Evolutionary conservation across 2,329 filamentous ascomycete species (phyloP).

Genomic region (Cercospora sp.): DNA sequence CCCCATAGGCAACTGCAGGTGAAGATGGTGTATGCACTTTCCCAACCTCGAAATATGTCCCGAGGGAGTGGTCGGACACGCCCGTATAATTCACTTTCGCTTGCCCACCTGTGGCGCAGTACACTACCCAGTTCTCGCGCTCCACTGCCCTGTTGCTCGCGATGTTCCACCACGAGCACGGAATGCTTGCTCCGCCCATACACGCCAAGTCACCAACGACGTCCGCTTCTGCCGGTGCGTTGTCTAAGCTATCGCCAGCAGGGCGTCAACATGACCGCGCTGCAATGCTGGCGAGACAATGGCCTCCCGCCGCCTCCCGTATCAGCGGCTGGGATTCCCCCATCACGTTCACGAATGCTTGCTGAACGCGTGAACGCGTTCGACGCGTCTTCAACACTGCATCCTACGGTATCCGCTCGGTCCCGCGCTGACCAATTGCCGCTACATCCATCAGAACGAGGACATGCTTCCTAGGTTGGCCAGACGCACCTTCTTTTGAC

Average conservation of each 20-base stretch:
- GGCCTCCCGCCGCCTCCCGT: neutral
- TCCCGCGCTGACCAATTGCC: conserved; percentile 10
- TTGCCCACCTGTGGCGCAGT: conserved; percentile 17
- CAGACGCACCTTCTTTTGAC: neutral
- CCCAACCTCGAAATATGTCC: neutral
- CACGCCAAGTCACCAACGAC: conserved; percentile 11
- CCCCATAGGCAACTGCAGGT: neutral
- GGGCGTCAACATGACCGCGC: neutral
- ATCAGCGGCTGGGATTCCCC: conserved; percentile 7
- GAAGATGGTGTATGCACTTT: neutral
- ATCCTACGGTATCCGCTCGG: conserved; percentile 3
- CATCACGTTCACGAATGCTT: conserved; percentile 1
- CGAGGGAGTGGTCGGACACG: conserved; percentile 7
- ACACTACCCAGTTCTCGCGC: conserved; percentile 9
- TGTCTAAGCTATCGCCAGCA: neutral
- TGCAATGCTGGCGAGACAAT: conserved; percentile 10
- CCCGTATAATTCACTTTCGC: conserved; percentile 15
- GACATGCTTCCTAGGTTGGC: neutral
- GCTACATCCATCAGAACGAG: neutral
- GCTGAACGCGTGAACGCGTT: conserved; percentile 10
- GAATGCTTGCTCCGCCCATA: conserved; percentile 7
- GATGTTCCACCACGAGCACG: conserved; percentile 2
- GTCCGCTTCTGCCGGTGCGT: neutral
- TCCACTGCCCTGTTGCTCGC: conserved; percentile 12
- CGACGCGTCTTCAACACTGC: conserved; percentile 10